Evolutionary conservation across 495 filamentous ascomycete genomes (phyloP), one percentile per base, ranked within the genome.

Genomic region (Lichina pygmaea): DNA sequence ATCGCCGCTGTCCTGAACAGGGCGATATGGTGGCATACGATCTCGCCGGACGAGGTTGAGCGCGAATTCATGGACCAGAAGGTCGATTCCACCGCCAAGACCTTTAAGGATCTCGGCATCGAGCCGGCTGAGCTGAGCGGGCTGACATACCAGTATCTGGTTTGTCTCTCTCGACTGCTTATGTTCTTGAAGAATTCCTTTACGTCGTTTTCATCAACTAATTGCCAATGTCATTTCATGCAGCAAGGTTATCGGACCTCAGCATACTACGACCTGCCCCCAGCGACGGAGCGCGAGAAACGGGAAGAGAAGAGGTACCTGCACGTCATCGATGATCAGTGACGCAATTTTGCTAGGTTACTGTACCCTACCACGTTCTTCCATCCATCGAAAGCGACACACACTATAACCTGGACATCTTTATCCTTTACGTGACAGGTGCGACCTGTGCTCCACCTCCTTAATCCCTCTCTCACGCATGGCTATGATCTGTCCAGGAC

Each of bases 221-320:
- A 24, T 24, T 24, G 10, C 13, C n/a, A 8, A 46, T 6, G 8
- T 46, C 8, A 42, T 36, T 17, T 24, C 11, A n/a, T 37, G 49
- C 53, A 89, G 82, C 73, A 84, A 74, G 73, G 71, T 57, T 92
- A 81, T 65, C 77, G 86, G 55, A 81, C 76, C 56, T 65, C 75
- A 12, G 65, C 73, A 45, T 85, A 73, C 69, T 94, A 86, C 63
- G 86, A 95, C 57, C 67, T 94, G 51, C 91, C 89, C 15, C 86
- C 91, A 34, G 73, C 81, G 54, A 93, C 86, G 13, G 85, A 93
- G 70, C 78, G 76, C 56, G 89, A 99, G 70, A 85, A 73, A 67
- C 70, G 69, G 54, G 86, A 94, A 59, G 86, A 99, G 62, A 86
- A 71, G 71, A 86, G 93, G 68, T 99, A 86, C 60, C 57, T 95